Base-by-base conservation (phyloP, 2,329 filamentous ascomycete genomes). In the Grosmannia serpens region DNA sequence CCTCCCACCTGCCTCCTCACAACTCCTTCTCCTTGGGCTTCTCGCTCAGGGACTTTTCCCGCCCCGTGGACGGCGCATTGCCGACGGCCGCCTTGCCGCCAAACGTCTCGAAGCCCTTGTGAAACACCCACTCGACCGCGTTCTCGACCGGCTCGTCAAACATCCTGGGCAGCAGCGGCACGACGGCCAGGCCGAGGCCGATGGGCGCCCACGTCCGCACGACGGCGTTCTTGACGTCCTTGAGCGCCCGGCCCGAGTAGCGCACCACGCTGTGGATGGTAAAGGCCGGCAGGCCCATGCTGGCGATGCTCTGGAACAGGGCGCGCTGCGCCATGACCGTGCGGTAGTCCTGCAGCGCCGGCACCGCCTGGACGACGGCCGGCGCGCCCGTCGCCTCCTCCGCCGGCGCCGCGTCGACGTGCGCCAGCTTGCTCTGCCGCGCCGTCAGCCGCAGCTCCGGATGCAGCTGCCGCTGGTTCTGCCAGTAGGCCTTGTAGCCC, bases 81-180 rank as follows among this genome's bases (percentile, higher is more conserved):
- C 82, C 82, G 3, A 86, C 81, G 31, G 76, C 79, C 1, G 71
- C 64, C 41, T 77, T 71, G 1, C 83, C 91, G 4, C 89, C 91
- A 59, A 90, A 80, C 1, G 81, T 70, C 68, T 85, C 81, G 68
- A 96, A 94, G 0, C 81, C 88, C 65, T 85, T 88, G 67, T 95
- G 88, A 75, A 97, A 97, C 3, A 81, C 71, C 87, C 87, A 96
- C 68, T 97, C 91, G 0, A 96, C 89, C 0, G 88, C 90, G 62
- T 90, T 81, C 73, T 97, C 94, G 8, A 99, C 90, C 0, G 94
- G 92, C 70, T 95, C 81, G 67, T 99, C 91, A 65, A 96, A 96
- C 58, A 96, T 73, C 60, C 80, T 85, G 0, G 91, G 92, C 59
- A 96, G 71, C 70, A 91, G 88, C 0, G 91, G 92, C 10, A 96